Percentiles rank a stretch among this genome's conserved stretches.
Conservation (phyloP, 2,329 filamentous ascomycete species). For the Lachnellula suecica region DNA sequence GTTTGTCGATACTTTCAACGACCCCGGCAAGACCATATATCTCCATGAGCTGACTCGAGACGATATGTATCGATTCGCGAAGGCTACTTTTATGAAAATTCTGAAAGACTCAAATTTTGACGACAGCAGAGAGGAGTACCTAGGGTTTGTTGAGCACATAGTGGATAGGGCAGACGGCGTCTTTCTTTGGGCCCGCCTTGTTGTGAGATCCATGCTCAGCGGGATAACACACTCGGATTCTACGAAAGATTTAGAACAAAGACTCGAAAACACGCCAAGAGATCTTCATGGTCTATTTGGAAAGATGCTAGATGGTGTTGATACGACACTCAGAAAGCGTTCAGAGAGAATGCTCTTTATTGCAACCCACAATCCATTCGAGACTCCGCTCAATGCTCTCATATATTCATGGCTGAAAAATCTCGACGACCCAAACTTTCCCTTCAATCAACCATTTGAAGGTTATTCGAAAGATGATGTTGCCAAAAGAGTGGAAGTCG, state of each 20-base stretch:
- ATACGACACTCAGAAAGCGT: neutral
- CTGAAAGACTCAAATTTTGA: neutral
- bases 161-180: constrained; percentile 19
- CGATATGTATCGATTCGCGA: constrained; percentile 13
- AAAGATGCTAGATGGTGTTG: neutral
- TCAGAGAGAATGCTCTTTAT: neutral
- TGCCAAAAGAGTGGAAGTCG: neutral
- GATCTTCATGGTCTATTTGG: neutral
- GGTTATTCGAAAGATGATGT: neutral
- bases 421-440: neutral
- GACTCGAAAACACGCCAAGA: neutral
- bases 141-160: constrained; percentile 8
- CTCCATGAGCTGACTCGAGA: constrained; percentile 20
- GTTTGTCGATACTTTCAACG: constrained; percentile 20
- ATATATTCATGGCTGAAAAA: neutral
- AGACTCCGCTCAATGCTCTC: neutral
- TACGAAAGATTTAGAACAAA: neutral
- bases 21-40: constrained; percentile 5
- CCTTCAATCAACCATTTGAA: neutral
- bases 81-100: neutral
- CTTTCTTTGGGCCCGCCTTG: constrained; percentile 26
- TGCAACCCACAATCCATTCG: neutral
- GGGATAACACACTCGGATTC: neutral
- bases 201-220: constrained; percentile 13
- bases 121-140: neutral